phyloP scores from a whole-genome alignment of 257 asterid genomes.

The Rhazya stricta region DNA sequence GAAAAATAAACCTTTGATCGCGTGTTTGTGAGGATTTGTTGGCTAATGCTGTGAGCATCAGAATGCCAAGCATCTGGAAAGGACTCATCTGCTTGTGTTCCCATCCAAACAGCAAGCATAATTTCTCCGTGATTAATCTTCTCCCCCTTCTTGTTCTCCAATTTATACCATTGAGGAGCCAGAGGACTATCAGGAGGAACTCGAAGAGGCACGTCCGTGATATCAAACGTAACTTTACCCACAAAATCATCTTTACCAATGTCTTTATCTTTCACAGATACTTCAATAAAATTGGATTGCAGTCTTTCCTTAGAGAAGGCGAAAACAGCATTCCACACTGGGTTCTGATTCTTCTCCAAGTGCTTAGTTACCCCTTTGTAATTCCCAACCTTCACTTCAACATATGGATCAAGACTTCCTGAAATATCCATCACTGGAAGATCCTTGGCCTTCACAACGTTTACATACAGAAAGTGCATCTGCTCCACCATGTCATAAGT shows the following conservation, averaged over 20 bases:
- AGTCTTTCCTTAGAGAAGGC: slow-evolving; percentile 72
- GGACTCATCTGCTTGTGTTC: slow-evolving; percentile 93
- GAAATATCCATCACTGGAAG: slow-evolving; percentile 70
- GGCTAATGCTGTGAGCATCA: slow-evolving; percentile 65
- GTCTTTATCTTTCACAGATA: slow-evolving; percentile 70
- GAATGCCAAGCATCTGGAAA: slow-evolving; percentile 92
- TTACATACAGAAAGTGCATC: slow-evolving; percentile 60
- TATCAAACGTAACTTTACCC: slow-evolving; percentile 64
- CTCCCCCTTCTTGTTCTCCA: slow-evolving; percentile 57
- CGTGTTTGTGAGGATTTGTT: slow-evolving; percentile 47
- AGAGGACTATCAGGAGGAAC: slow-evolving; percentile 89
- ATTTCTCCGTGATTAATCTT: slow-evolving; percentile 54
- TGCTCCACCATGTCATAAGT: slow-evolving; percentile 91
- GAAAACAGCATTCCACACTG: slow-evolving; percentile 63
- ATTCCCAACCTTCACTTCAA: slow-evolving; percentile 83
- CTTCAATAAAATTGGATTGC: slow-evolving; percentile 66
- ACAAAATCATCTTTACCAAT: slow-evolving; percentile 73
- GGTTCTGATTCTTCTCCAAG: slow-evolving; percentile 64
- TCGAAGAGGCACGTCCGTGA: slow-evolving; percentile 54
- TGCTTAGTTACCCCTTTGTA: slow-evolving; percentile 74
- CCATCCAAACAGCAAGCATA: slow-evolving; percentile 93
- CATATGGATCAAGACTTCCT: slow-evolving; percentile 87
- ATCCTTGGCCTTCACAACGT: slow-evolving; percentile 71
- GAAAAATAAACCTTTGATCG: slow-evolving; percentile 83
- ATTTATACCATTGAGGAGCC: slow-evolving; percentile 80